Percentiles rank a stretch among this genome's conserved stretches.
phyloP scores from a whole-genome alignment of 257 asterid genomes.

The Penstemon newberryi region DNA sequence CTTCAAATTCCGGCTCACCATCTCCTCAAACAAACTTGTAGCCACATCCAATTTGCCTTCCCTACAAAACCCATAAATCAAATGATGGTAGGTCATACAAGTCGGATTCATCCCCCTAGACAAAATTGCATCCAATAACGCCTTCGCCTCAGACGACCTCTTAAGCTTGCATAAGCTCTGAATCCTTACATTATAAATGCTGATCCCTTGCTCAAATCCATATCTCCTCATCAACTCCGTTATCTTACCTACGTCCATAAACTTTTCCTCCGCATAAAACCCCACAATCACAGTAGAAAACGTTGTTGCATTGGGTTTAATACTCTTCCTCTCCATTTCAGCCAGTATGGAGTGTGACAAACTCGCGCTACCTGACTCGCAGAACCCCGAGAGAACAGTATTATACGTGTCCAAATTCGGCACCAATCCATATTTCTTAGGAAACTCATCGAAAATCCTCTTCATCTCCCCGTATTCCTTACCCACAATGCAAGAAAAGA shows the following conservation, averaged over 20 bases:
- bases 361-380: slow-evolving; percentile 42
- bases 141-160: slow-evolving; percentile 72
- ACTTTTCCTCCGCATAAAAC: slow-evolving; percentile 54
- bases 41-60: slow-evolving; percentile 65
- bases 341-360: slow-evolving; percentile 40
- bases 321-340: slow-evolving; percentile 44
- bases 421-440: slow-evolving; percentile 31
- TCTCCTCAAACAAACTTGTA: slow-evolving; percentile 50
- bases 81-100: slow-evolving; percentile 48
- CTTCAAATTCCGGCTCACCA: slow-evolving; percentile 44
- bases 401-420: slow-evolving; percentile 44
- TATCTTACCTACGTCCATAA: slow-evolving; percentile 48
- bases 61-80: slow-evolving; percentile 70
- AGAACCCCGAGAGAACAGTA: slow-evolving; percentile 41
- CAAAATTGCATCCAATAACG: slow-evolving; percentile 61
- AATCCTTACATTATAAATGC: slow-evolving; percentile 65
- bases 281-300: slow-evolving; percentile 61
- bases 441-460: slow-evolving; percentile 41
- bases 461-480: slow-evolving; percentile 43
- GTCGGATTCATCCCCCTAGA: slow-evolving; percentile 59
- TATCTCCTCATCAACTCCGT: slow-evolving; percentile 38
- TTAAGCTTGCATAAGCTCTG: slow-evolving; percentile 71
- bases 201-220: slow-evolving; percentile 41
- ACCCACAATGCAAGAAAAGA: slow-evolving; percentile 42
- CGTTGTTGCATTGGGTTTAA: slow-evolving; percentile 52